Base-by-base conservation (phyloP, 768 basidiomycete genomes). In the Podaxis sp. region DNA sequence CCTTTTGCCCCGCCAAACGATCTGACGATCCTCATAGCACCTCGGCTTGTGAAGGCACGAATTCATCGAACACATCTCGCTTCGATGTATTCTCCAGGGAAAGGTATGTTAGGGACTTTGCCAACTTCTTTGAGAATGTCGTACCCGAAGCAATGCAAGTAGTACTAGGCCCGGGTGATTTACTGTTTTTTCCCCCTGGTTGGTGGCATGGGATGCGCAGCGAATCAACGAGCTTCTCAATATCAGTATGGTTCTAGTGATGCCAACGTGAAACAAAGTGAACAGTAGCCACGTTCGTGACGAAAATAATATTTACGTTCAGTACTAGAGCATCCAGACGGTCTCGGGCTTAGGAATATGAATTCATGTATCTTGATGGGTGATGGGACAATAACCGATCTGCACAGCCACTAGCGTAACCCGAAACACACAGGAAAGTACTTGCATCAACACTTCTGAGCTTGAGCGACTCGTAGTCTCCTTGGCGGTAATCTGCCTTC, bases 121-220 rank as follows among this genome's bases (percentile, higher is more conserved):
- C 85, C 3, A 71, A 77, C 11, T 95, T 92, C 69, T 78, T 79
- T 74, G 67, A 76, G 17, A 63, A 80, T 0, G 92, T 89, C 22
- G 80, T 82, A 24, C 86, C 86, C 7, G 56, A 75, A 22, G 88
- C 94, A 1, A 80, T 83, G 74, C 79, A 79, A 53, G 83, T 82
- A 36, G 86, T 85, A 1, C 79, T 99, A 1, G 76, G 81, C 59
- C 88, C 95, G 1, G 96, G 96, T 0, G 96, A 99, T 74, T 61
- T 96, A 49, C 77, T 99, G 51, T 90, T 92, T 71, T 88, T 98
- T 67, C 96, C 96, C 19, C 90, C 92, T 3, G 88, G 92, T 30
- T 96, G 94, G 94, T 96, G 94, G 94, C 94, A 96, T 73, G 90
- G 89, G 17, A 92, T 94, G 90, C 84, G 87, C 66, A 89, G 87